Evolutionary conservation across 306 rosid species (phyloP).

Genomic region (Acacia melanoxylon): DNA sequence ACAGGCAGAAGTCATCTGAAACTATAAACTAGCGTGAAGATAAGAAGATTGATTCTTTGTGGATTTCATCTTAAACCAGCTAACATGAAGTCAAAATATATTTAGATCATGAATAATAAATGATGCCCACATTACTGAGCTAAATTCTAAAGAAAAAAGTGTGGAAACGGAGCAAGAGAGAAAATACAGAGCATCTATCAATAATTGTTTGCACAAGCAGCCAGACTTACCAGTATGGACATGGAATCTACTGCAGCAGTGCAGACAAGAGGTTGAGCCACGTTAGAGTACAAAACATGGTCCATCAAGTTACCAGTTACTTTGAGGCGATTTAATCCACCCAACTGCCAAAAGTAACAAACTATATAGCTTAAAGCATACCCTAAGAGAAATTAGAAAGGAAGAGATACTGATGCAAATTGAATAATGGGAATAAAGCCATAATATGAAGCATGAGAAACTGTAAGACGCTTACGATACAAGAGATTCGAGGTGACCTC

Average conservation of each 20-base stretch:
- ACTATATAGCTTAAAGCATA: not conserved
- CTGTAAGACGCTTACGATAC: constrained; percentile 33
- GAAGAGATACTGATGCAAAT: not conserved
- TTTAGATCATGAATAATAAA: not conserved
- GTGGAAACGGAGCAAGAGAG: not conserved
- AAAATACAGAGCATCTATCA: not conserved
- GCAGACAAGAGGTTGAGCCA: not conserved
- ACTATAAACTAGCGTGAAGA: not conserved
- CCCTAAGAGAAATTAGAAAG: not conserved
- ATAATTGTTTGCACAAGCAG: not conserved
- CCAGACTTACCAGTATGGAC: not conserved
- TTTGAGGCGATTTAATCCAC: not conserved
- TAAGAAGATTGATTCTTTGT: not conserved
- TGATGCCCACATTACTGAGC: not conserved
- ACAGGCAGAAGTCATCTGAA: not conserved
- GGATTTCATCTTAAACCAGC: not conserved
- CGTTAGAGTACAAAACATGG: not conserved
- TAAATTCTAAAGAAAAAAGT: not conserved
- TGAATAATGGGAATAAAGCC: not conserved
- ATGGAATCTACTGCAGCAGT: not conserved
- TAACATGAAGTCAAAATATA: not conserved
- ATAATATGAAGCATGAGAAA: not conserved
- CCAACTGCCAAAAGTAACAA: not conserved
- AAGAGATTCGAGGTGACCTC: constrained; percentile 37
- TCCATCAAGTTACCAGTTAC: not conserved